Percentiles rank a stretch among this genome's conserved stretches.
Evolutionary conservation across 345 rosid species (phyloP).

Genomic region (Populus simonii): DNA sequence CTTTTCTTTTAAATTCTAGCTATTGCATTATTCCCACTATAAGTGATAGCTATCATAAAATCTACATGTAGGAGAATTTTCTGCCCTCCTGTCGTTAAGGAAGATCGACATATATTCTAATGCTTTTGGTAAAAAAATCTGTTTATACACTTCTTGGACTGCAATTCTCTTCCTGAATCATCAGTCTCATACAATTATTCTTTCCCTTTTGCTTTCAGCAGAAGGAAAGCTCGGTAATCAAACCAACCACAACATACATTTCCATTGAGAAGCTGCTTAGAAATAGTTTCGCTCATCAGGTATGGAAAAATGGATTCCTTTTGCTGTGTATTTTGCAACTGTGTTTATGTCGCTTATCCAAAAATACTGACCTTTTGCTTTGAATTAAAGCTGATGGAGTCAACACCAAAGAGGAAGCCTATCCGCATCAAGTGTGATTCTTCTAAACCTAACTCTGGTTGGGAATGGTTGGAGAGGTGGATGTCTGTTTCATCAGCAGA

Average conservation of each 20-base stretch:
- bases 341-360: conserved; percentile 6
- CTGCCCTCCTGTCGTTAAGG: background rate
- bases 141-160: background rate
- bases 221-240: conserved; percentile 30
- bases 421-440: conserved; percentile 78
- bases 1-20: background rate
- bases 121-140: background rate
- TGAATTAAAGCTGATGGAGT: conserved; percentile 66
- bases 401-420: conserved; percentile 64
- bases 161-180: background rate
- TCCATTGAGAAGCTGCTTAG: conserved; percentile 67
- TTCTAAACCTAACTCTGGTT: conserved; percentile 67
- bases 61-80: background rate
- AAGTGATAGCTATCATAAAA: background rate
- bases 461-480: conserved; percentile 99
- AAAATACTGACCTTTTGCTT: conserved; percentile 12
- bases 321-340: conserved; percentile 10
- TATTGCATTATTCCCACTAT: background rate
- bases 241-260: conserved; percentile 35
- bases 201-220: conserved; percentile 37
- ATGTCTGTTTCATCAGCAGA: conserved; percentile 59
- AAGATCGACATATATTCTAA: background rate
- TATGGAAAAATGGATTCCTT: conserved; percentile 20
- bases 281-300: conserved; percentile 87
- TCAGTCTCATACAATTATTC: background rate